A percentile compares a stretch with the other conserved stretches of the same genome.
Conservation (phyloP, 2,329 filamentous ascomycete genomes). For the Penicillium concentricum region DNA sequence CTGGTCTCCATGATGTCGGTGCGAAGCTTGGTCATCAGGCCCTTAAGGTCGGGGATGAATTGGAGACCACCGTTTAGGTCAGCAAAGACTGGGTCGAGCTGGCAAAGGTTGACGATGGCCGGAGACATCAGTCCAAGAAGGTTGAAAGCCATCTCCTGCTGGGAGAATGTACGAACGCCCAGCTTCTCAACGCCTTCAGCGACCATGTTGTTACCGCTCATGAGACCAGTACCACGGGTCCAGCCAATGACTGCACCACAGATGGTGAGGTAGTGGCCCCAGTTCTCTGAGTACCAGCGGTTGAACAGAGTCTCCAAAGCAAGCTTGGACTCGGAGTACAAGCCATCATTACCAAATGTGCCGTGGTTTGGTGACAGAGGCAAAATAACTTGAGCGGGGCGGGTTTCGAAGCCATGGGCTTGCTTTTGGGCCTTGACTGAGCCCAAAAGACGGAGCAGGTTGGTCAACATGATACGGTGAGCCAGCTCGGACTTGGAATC, state of each 20-base stretch:
- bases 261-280: constrained; percentile 96
- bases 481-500: constrained; percentile 98
- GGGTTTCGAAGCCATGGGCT: constrained; percentile 84
- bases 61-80: constrained; percentile 97
- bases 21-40: constrained; percentile 87
- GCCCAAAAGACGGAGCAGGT: constrained; percentile 86
- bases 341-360: constrained; percentile 94
- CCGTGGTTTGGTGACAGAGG: constrained; percentile 97
- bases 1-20: constrained; percentile 94
- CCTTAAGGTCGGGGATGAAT: constrained; percentile 94
- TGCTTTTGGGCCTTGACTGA: constrained; percentile 89
- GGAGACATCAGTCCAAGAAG: constrained; percentile 94
- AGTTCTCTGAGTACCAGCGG: constrained; percentile 96
- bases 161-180: constrained; percentile 96
- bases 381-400: constrained; percentile 92
- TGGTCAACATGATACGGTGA: constrained; percentile 98
- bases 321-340: constrained; percentile 98
- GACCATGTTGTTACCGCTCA: constrained; percentile 97
- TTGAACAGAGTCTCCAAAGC: constrained; percentile 97
- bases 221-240: constrained; percentile 97
- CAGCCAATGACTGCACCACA: constrained; percentile 98
- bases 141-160: constrained; percentile 99
- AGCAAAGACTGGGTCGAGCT: constrained; percentile 91
- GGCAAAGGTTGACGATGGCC: constrained; percentile 89
- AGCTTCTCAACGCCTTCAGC: constrained; percentile 96